Evolutionary conservation across 2,329 filamentous ascomycete species (phyloP).

Genomic region (Dactylella cylindrospora): DNA sequence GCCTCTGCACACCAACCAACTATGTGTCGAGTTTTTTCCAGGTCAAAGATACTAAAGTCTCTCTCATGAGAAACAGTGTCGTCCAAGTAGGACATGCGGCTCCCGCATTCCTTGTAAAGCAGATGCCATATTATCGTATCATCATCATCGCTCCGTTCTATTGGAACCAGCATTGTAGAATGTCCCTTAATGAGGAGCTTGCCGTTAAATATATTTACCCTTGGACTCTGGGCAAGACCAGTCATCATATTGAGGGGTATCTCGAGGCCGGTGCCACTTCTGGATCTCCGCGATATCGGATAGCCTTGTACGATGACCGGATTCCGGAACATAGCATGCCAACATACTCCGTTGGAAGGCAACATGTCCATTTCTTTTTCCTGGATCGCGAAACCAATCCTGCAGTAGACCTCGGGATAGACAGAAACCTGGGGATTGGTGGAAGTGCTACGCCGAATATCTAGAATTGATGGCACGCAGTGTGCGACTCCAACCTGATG

Average conservation of each 20-base stretch:
- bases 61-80: conserved; percentile 3
- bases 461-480: conserved; percentile 34
- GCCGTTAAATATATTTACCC: conserved; percentile 25
- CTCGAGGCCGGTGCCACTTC: conserved; percentile 42
- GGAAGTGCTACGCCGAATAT: background rate
- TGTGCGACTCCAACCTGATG: conserved; percentile 26
- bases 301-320: conserved; percentile 35
- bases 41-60: conserved; percentile 1
- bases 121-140: conserved; percentile 46
- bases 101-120: conserved; percentile 15
- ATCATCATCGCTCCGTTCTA: background rate
- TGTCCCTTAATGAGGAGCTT: conserved; percentile 46
- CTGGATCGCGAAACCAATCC: conserved; percentile 25
- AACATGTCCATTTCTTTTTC: background rate
- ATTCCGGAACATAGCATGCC: conserved; percentile 37
- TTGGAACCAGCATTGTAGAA: conserved; percentile 41
- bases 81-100: conserved; percentile 30
- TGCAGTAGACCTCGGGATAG: no score
- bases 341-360: conserved; percentile 16
- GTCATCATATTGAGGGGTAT: conserved; percentile 48
- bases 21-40: conserved; percentile 14
- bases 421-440: no score
- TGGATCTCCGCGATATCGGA: conserved; percentile 28
- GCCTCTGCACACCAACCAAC: conserved; percentile 42
- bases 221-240: conserved; percentile 27